phyloP scores from a whole-genome alignment of 23 red algal genomes.

The Pyropia haitanensis region DNA sequence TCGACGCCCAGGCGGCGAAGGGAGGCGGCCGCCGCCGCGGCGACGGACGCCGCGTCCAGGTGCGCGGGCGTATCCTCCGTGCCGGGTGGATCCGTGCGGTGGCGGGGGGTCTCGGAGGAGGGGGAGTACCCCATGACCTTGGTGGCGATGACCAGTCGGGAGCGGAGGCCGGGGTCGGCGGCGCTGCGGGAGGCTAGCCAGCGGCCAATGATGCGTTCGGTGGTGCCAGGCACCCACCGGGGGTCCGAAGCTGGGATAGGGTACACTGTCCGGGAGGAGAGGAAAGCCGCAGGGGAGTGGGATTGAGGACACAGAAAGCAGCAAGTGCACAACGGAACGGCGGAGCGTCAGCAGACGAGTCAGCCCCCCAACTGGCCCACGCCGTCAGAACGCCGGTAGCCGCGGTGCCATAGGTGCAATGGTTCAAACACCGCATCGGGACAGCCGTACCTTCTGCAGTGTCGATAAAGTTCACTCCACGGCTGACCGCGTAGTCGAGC shows the following conservation, averaged over 20 bases:
- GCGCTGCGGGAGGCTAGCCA: slow-evolving; percentile 59
- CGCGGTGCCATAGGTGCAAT: too few species aligned
- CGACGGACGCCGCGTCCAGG: slow-evolving; percentile 25
- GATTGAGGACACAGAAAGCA: too few species aligned
- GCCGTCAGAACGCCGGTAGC: too few species aligned
- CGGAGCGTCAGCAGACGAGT: too few species aligned
- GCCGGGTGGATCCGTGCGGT: slow-evolving; percentile 17
- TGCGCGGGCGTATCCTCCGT: slow-evolving; percentile 6
- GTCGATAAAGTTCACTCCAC: slow-evolving; percentile 78
- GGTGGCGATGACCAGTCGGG: slow-evolving; percentile 56
- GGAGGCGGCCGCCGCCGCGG: slow-evolving; percentile 44
- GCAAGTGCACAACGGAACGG: too few species aligned
- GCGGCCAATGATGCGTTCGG: slow-evolving; percentile 63
- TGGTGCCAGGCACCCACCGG: slow-evolving; percentile 36
- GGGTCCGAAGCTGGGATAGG: slow-evolving; percentile 48
- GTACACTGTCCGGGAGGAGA: slow-evolving; percentile 13
- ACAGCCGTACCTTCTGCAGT: slow-evolving; percentile 29
- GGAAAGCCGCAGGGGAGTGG: too few species aligned
- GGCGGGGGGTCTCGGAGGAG: slow-evolving; percentile 20
- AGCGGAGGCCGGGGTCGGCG: slow-evolving; percentile 22
- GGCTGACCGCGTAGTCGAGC: slow-evolving; percentile 60
- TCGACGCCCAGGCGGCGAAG: slow-evolving; percentile 56
- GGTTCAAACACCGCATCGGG: background rate
- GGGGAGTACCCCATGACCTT: slow-evolving; percentile 33
- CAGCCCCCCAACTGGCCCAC: too few species aligned